These are phyloP conservation scores for Telopea speciosissima DNA, from an alignment of 177 flowering plant genomes.

Conservation along the genomic window DNA sequence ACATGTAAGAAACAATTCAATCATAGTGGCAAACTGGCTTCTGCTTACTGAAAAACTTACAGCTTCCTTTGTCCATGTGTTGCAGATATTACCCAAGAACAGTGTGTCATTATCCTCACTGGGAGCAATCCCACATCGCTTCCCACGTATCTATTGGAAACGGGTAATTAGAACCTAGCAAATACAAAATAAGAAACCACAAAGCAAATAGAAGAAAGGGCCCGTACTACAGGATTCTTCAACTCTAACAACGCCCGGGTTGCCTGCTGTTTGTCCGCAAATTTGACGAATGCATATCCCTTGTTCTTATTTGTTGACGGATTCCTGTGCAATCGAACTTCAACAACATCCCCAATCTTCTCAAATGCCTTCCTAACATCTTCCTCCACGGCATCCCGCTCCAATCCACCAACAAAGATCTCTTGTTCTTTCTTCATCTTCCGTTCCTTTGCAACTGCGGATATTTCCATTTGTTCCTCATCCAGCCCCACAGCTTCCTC, in stretches of 20 bases:
- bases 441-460: constrained; percentile 47
- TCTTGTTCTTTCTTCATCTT: constrained; percentile 58
- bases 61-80: constrained; percentile 87
- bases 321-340: constrained; percentile 55
- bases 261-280: constrained; percentile 60
- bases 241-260: constrained; percentile 53
- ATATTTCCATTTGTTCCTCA: constrained; percentile 43
- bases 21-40: neutral
- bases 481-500: constrained; percentile 39
- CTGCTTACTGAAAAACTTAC: constrained; percentile 27
- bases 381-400: constrained; percentile 57
- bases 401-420: constrained; percentile 74
- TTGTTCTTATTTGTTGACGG: constrained; percentile 50
- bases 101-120: constrained; percentile 71
- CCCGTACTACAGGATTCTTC: constrained; percentile 58
- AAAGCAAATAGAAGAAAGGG: neutral
- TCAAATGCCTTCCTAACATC: constrained; percentile 64
- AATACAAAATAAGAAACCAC: neutral
- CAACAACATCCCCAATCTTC: constrained; percentile 56
- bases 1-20: constrained; percentile 3
- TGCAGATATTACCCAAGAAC: constrained; percentile 76
- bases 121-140: constrained; percentile 63
- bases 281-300: constrained; percentile 77
- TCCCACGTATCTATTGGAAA: constrained; percentile 55
- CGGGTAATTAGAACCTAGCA: constrained; percentile 6